A percentile compares a stretch with the other conserved stretches of the same genome.
These are phyloP conservation scores for Rhizophlyctis rosea DNA, from an alignment of 192 early-diverging fungal genomes.

Conservation along the genomic window DNA sequence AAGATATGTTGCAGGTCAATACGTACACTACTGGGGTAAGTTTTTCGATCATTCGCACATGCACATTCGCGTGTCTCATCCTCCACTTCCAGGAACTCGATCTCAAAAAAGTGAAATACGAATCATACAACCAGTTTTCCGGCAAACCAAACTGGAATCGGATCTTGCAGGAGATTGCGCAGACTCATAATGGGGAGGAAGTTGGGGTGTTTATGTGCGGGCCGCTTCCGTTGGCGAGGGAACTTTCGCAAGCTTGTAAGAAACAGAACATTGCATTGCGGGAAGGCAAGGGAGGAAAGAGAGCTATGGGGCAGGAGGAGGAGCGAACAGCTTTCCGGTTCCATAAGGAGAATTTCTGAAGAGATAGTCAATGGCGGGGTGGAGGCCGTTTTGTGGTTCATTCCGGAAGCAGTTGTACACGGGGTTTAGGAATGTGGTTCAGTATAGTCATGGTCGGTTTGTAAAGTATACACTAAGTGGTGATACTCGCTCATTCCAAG, in stretches of 20 bases:
- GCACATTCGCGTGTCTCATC: conserved; percentile 32
- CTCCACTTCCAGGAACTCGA: conserved; percentile 51
- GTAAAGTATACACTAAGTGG: too few relatives aligned
- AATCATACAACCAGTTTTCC: conserved; percentile 31
- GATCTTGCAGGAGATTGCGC: conserved; percentile 37
- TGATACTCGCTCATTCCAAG: too few relatives aligned
- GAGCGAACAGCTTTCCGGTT: conserved; percentile 31
- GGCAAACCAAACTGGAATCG: conserved; percentile 36
- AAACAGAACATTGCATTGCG: conserved; percentile 1
- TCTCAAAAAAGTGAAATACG: conserved; percentile 52
- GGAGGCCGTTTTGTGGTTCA: too few relatives aligned
- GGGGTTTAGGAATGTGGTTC: too few relatives aligned
- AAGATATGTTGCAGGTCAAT: conserved; percentile 20
- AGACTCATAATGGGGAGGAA: conserved; percentile 22
- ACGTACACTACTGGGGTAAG: conserved; percentile 45
- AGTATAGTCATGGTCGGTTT: too few relatives aligned
- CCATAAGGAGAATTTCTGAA: conserved; percentile 43
- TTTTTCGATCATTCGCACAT: conserved; percentile 24
- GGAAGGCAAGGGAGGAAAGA: conserved; percentile 3
- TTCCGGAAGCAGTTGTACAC: too few relatives aligned
- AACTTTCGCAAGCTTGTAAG: conserved; percentile 45
- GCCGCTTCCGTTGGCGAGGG: conserved; percentile 37
- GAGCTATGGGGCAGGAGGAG: too few relatives aligned
- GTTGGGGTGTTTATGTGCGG: conserved; percentile 42
- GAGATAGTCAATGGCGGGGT: too few relatives aligned